Evolutionary conservation across 148 eudicot genomes (phyloP).

Genomic region (Drosera capensis): DNA sequence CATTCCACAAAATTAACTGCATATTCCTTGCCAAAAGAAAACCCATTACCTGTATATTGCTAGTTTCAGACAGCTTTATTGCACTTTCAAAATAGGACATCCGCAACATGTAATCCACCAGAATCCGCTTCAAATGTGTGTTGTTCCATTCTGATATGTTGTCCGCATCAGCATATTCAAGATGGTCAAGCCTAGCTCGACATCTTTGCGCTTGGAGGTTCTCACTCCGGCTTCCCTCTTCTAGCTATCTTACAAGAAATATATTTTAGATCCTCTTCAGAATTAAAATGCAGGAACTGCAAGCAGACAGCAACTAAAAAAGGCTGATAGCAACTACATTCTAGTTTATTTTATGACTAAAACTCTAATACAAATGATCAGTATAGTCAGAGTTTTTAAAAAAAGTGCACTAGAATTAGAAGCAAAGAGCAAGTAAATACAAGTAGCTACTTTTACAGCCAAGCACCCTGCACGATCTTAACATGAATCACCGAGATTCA

Average conservation of each 20-base stretch:
- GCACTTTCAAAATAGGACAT: slow-evolving; percentile 93
- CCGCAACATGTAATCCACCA: slow-evolving; percentile 93
- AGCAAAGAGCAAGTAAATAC: no score
- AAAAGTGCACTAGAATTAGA: no score
- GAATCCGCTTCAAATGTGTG: slow-evolving; percentile 69
- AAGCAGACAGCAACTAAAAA: not conserved
- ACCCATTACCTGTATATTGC: slow-evolving; percentile 65
- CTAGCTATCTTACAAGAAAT: slow-evolving; percentile 36
- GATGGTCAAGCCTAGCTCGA: slow-evolving; percentile 58
- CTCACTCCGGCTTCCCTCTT: slow-evolving; percentile 73
- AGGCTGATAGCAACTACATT: no score
- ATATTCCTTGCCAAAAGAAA: no score
- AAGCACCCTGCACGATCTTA: no score
- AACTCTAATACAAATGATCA: no score
- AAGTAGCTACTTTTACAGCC: no score
- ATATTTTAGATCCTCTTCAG: not conserved
- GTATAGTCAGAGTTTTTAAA: no score
- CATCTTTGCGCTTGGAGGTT: slow-evolving; percentile 80
- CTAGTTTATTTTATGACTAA: no score
- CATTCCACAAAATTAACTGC: no score
- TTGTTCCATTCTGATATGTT: slow-evolving; percentile 56
- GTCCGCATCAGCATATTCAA: slow-evolving; percentile 67
- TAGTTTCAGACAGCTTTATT: slow-evolving; percentile 52
- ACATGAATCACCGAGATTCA: no score
- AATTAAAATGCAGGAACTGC: no score